Evolutionary conservation across 169 alveolate genomes (phyloP).

Genomic region (Eimeria acervulina): DNA sequence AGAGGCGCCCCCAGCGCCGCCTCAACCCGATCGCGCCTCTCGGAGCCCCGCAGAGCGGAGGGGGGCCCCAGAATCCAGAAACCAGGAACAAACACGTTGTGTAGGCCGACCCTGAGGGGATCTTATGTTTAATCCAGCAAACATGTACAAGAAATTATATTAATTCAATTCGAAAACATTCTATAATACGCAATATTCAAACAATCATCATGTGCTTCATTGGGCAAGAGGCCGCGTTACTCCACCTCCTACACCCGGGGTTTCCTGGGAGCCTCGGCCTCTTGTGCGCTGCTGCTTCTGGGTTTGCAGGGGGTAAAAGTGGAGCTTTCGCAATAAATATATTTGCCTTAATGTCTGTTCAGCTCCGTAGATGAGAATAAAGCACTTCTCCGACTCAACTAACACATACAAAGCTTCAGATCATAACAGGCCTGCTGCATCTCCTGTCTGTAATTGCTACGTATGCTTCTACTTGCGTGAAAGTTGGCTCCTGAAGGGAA

Average conservation of each 20-base stretch:
- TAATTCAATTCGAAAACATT: background rate
- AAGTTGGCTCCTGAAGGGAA: background rate
- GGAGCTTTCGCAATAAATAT: background rate
- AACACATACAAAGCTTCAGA: background rate
- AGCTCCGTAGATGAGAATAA: background rate
- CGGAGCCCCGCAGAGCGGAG: constrained; percentile 59
- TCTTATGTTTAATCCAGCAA: background rate
- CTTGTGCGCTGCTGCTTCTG: background rate
- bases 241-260: background rate
- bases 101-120: background rate
- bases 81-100: background rate
- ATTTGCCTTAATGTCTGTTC: background rate
- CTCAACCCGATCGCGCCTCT: constrained; percentile 14
- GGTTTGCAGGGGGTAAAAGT: background rate
- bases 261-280: background rate
- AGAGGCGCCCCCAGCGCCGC: background rate
- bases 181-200: background rate
- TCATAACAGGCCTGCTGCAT: background rate
- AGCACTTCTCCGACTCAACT: background rate
- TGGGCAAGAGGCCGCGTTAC: background rate
- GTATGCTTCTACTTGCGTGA: background rate
- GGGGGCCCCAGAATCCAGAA: constrained; percentile 46
- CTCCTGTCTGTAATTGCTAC: background rate
- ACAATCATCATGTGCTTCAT: background rate
- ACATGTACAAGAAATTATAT: background rate